Evolutionary conservation across 148 eudicot species (phyloP).

Genomic region (Rhododendron vialii): DNA sequence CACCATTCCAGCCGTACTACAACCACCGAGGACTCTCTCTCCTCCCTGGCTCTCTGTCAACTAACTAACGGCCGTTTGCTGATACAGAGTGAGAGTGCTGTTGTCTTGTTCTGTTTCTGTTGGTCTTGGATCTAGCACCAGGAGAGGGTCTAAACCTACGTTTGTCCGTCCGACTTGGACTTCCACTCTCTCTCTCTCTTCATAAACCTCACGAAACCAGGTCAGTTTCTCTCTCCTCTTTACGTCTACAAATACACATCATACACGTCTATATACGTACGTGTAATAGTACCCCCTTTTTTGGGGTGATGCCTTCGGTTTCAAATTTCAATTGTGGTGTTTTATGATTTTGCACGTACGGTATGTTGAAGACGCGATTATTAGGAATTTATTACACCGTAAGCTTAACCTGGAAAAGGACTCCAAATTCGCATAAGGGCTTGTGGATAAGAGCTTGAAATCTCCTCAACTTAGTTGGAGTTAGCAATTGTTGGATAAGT

Average conservation of each 20-base stretch:
- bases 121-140: background rate
- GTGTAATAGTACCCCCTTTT: no score
- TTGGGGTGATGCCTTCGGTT: background rate
- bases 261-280: background rate
- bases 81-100: background rate
- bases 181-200: conserved; percentile 13
- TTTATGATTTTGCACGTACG: background rate
- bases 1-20: background rate
- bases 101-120: background rate
- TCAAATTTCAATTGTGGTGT: background rate
- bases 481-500: background rate
- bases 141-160: background rate
- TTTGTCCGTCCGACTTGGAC: conserved; percentile 30
- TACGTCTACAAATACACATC: background rate
- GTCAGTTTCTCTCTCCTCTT: conserved; percentile 11
- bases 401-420: background rate
- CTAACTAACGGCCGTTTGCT: background rate
- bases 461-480: background rate
- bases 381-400: no score
- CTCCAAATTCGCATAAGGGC: background rate
- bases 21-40: background rate
- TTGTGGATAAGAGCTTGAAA: background rate
- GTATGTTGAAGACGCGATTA: background rate
- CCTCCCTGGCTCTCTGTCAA: background rate
- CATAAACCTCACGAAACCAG: conserved; percentile 11